phyloP scores from a whole-genome alignment of 306 rosid species.

The Lupinus albus region DNA sequence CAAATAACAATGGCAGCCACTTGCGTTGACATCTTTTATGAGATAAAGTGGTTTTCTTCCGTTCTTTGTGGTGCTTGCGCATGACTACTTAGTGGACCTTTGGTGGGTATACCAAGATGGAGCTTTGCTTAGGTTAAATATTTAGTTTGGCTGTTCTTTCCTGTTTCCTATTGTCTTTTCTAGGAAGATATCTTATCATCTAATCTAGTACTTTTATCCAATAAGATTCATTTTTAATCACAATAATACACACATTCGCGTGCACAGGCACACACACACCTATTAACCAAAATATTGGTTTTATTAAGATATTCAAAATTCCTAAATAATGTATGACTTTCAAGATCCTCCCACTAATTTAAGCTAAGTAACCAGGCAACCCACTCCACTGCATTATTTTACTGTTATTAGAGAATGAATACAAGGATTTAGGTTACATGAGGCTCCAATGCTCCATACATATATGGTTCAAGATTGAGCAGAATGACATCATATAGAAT shows the following conservation, averaged over 20 bases:
- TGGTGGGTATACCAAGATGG: too few species aligned
- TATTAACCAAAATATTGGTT: constrained; percentile 10
- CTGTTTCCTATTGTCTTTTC: too few species aligned
- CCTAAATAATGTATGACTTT: not conserved
- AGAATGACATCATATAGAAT: not conserved
- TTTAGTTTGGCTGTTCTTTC: not conserved
- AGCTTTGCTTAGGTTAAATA: not conserved
- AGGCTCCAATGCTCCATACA: not conserved
- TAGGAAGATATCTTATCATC: not conserved
- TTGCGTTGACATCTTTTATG: constrained; percentile 21
- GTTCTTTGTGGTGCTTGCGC: too few species aligned
- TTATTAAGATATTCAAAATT: not conserved
- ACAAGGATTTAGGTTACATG: not conserved
- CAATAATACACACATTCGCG: not conserved
- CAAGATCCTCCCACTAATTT: constrained; percentile 23
- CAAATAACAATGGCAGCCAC: not conserved
- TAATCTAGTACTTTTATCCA: not conserved
- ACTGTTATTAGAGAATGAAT: constrained; percentile 4
- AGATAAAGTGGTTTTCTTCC: constrained; percentile 11
- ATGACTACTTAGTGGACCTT: too few species aligned
- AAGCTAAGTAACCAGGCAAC: not conserved
- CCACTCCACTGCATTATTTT: constrained; percentile 1
- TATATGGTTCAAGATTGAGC: too few species aligned
- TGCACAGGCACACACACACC: not conserved
- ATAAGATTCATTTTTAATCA: not conserved